Conservation (phyloP, 2,329 filamentous ascomycete genomes). For the Lomentospora prolificans region DNA sequence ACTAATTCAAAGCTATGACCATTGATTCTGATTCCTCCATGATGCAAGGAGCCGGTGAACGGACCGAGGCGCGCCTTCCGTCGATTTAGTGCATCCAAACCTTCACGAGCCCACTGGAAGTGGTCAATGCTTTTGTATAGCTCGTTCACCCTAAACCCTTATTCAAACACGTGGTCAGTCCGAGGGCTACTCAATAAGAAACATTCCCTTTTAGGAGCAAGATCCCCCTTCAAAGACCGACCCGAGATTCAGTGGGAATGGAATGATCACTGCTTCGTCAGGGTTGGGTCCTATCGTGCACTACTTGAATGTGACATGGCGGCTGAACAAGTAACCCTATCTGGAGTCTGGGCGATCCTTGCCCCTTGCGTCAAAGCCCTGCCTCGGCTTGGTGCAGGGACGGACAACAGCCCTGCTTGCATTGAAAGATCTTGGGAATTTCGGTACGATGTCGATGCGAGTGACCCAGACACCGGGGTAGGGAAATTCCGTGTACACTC, state of each 20-base stretch:
- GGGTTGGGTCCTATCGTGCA: neutral
- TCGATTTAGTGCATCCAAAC: neutral
- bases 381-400: neutral
- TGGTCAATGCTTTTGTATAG: too few relatives aligned
- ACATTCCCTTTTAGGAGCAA: too few relatives aligned
- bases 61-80: neutral
- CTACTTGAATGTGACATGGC: neutral
- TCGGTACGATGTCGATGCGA: neutral
- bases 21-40: neutral
- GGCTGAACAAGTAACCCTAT: neutral
- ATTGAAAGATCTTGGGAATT: neutral
- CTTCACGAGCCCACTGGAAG: neutral
- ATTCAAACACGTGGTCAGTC: neutral
- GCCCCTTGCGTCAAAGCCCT: neutral
- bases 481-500: neutral
- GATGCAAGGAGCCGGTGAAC: neutral
- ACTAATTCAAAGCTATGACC: neutral
- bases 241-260: neutral
- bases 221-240: neutral
- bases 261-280: neutral
- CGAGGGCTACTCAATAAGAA: neutral
- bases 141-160: neutral
- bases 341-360: neutral
- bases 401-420: neutral
- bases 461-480: neutral